Percentiles rank a stretch among this genome's conserved stretches.
phyloP scores from a whole-genome alignment of 495 filamentous ascomycete species.

The Penicillium fimorum region DNA sequence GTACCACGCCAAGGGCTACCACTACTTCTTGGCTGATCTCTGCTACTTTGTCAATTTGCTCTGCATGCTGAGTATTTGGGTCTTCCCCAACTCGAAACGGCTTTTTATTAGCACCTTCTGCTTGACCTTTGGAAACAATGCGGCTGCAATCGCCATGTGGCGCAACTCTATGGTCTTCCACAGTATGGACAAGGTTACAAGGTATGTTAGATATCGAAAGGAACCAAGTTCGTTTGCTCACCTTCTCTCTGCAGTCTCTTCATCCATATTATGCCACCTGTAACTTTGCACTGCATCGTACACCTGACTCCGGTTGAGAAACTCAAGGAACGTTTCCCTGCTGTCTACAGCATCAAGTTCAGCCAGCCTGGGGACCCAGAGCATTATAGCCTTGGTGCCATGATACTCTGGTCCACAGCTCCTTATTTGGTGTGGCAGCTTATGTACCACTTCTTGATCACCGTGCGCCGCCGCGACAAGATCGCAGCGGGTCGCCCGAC shows the following conservation, averaged over 20 bases:
- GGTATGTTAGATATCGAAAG: constrained; percentile 37
- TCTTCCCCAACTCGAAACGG: constrained; percentile 85
- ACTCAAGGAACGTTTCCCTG: constrained; percentile 75
- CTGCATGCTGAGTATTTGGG: constrained; percentile 78
- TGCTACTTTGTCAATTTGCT: constrained; percentile 98
- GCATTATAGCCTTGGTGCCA: constrained; percentile 76
- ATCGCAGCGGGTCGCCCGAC: constrained; percentile 95
- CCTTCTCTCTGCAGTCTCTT: constrained; percentile 61
- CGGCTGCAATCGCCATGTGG: constrained; percentile 98
- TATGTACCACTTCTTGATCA: constrained; percentile 88
- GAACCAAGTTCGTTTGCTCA: constrained; percentile 12
- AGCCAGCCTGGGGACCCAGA: constrained; percentile 65
- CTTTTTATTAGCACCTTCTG: constrained; percentile 93
- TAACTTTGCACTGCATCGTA: constrained; percentile 85
- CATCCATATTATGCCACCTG: constrained; percentile 98
- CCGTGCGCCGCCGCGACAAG: constrained; percentile 84
- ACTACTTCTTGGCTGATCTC: constrained; percentile 96
- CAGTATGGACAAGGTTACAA: constrained; percentile 92
- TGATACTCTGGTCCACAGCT: constrained; percentile 91
- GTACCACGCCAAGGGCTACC: constrained; percentile 86
- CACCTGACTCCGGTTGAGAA: constrained; percentile 68
- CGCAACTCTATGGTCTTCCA: constrained; percentile 97
- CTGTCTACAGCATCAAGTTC: constrained; percentile 76
- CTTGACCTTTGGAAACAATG: constrained; percentile 92
- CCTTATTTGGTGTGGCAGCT: constrained; percentile 94